Percentiles rank a stretch among this genome's conserved stretches.
Conservation (phyloP, 2,329 filamentous ascomycete genomes). For the Nigrospora osmanthi region DNA sequence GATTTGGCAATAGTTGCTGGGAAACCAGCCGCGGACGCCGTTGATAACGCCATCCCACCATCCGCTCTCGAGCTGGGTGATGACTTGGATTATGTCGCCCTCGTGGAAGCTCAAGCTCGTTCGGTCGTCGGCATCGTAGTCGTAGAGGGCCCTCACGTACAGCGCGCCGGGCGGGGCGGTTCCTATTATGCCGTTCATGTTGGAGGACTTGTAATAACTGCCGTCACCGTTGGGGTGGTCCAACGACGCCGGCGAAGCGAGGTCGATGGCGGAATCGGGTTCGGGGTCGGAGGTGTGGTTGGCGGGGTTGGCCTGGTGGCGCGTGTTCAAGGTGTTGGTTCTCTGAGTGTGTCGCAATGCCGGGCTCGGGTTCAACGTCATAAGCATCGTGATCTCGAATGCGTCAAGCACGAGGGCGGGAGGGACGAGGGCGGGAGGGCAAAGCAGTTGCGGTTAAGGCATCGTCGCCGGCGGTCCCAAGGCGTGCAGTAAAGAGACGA, state of each 20-base stretch:
- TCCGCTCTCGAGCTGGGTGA: conserved; percentile 94
- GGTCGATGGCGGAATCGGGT: conserved; percentile 21
- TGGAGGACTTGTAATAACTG: conserved; percentile 9
- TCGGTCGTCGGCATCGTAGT: conserved; percentile 95
- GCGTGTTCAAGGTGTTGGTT: conserved; percentile 25
- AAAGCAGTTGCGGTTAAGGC: background rate
- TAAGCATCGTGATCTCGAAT: conserved; percentile 40
- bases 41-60: conserved; percentile 99
- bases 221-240: conserved; percentile 22
- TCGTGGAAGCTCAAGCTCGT: conserved; percentile 95
- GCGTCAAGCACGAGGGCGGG: background rate
- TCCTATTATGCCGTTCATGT: conserved; percentile 55
- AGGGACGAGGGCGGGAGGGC: background rate
- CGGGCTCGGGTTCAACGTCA: conserved; percentile 40
- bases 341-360: conserved; percentile 36
- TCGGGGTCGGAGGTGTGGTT: conserved; percentile 9
- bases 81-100: conserved; percentile 96
- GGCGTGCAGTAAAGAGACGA: too few species aligned
- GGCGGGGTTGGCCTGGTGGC: conserved; percentile 18
- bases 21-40: conserved; percentile 95
- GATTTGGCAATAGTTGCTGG: conserved; percentile 94
- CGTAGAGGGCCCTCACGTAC: conserved; percentile 93
- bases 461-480: background rate
- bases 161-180: conserved; percentile 59
- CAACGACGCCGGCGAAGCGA: conserved; percentile 22